phyloP scores from a whole-genome alignment of 176 grass and related monocot species.

The Poa pratensis region DNA sequence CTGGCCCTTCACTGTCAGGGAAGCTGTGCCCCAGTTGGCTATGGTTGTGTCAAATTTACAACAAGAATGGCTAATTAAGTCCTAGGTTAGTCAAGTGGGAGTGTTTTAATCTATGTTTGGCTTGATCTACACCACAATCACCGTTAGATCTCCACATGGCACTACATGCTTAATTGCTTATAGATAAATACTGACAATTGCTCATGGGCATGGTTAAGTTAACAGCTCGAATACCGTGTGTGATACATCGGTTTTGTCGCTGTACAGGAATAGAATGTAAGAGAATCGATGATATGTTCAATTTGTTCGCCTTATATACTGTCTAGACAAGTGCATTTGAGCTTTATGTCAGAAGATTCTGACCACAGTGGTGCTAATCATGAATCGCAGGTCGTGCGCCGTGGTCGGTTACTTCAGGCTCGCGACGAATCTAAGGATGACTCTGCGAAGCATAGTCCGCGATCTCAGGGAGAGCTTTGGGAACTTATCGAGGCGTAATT shows the following conservation, averaged over 20 bases:
- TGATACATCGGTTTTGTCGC: neutral
- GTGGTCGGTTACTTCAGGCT: constrained; percentile 20
- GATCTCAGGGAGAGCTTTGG: constrained; percentile 75
- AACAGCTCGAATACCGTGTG: neutral
- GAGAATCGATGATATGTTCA: neutral
- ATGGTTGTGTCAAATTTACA: constrained; percentile 34
- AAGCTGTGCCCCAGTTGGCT: constrained; percentile 22
- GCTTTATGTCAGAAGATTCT: constrained; percentile 32
- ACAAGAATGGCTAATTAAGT: constrained; percentile 31
- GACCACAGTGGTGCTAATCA: neutral
- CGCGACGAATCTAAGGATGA: constrained; percentile 48
- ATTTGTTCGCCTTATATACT: neutral
- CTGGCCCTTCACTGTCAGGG: constrained; percentile 35
- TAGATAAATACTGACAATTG: neutral
- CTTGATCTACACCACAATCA: constrained; percentile 28
- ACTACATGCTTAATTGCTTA: neutral
- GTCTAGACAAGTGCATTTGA: neutral
- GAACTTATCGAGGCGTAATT: constrained; percentile 61
- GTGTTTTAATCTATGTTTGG: constrained; percentile 28
- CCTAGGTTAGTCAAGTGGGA: constrained; percentile 31
- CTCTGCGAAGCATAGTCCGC: constrained; percentile 68
- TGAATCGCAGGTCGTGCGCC: constrained; percentile 1
- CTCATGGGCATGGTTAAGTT: neutral
- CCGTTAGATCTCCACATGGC: neutral
- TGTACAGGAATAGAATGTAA: constrained; percentile 12